A percentile compares a stretch with the other conserved stretches of the same genome.
Conservation (phyloP, 2,329 filamentous ascomycete species). For the Cordyceps pruinosa region DNA sequence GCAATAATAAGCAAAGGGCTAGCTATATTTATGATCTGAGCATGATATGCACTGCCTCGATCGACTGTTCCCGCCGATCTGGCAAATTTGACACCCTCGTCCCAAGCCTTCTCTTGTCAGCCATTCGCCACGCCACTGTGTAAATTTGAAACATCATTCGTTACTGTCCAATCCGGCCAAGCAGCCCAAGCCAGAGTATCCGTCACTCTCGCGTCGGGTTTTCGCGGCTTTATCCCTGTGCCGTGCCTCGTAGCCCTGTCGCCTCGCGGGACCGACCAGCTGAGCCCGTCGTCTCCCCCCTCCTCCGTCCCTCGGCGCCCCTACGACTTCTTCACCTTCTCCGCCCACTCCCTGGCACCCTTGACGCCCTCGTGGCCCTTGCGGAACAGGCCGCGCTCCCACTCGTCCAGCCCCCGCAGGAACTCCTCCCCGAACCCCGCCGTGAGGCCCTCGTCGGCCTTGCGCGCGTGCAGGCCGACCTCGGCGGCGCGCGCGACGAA, state of each 20-base stretch:
- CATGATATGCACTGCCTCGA: neutral
- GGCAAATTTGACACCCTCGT: neutral
- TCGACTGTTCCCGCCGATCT: neutral
- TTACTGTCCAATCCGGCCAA: neutral
- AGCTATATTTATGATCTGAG: neutral
- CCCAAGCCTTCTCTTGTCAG: neutral
- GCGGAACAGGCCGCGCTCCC: conserved; percentile 71
- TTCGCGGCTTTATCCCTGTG: neutral
- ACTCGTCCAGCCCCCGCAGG: conserved; percentile 80
- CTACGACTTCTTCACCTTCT: conserved; percentile 40
- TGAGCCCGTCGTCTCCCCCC: neutral
- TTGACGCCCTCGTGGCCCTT: conserved; percentile 69
- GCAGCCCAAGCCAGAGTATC: neutral
- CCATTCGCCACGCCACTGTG: neutral
- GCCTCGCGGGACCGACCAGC: neutral
- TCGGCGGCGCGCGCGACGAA: conserved; percentile 77
- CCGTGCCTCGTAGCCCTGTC: neutral
- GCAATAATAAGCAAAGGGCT: neutral
- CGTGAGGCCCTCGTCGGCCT: conserved; percentile 59
- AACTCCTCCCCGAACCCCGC: conserved; percentile 68
- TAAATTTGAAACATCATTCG: neutral
- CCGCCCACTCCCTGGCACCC: conserved; percentile 62
- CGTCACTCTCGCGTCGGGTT: neutral
- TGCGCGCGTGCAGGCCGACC: conserved; percentile 83
- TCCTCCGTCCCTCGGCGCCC: neutral